Conservation (phyloP, 495 filamentous ascomycete genomes). For the Talaromyces ruber region DNA sequence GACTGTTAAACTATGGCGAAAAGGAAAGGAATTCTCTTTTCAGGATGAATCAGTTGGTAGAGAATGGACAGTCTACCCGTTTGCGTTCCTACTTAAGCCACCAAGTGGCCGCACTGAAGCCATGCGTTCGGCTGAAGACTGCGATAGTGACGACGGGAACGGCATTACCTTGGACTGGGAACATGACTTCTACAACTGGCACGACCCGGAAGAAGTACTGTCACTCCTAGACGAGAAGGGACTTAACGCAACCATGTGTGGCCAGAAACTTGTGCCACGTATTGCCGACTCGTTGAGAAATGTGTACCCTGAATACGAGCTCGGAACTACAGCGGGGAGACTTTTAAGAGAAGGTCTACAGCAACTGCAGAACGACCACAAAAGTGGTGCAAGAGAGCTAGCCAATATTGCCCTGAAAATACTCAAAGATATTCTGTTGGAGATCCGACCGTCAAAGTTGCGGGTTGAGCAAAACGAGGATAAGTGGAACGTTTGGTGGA, state of each 20-base stretch:
- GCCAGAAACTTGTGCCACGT: conserved; percentile 1
- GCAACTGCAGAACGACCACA: conserved; percentile 39
- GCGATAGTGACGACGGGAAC: conserved; percentile 17
- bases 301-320: conserved; percentile 4
- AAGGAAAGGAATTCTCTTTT: conserved; percentile 52
- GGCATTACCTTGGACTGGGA: conserved; percentile 55
- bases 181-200: conserved; percentile 49
- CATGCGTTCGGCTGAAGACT: not conserved
- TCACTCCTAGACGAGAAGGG: not conserved
- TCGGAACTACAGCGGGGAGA: conserved; percentile 1
- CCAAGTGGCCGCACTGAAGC: conserved; percentile 5
- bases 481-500: conserved; percentile 41
- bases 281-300: conserved; percentile 1
- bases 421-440: conserved; percentile 33
- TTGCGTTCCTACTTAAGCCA: conserved; percentile 45
- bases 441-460: conserved; percentile 7
- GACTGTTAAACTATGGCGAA: conserved; percentile 41
- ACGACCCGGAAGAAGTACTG: conserved; percentile 10
- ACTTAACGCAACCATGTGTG: not conserved
- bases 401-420: conserved; percentile 37
- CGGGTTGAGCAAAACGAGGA: conserved; percentile 5
- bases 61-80: conserved; percentile 57
- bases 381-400: conserved; percentile 49
- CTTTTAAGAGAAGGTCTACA: conserved; percentile 26
- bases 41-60: conserved; percentile 40